Conservation (phyloP, 331 rosid genomes). For the Dryas integrifolia region DNA sequence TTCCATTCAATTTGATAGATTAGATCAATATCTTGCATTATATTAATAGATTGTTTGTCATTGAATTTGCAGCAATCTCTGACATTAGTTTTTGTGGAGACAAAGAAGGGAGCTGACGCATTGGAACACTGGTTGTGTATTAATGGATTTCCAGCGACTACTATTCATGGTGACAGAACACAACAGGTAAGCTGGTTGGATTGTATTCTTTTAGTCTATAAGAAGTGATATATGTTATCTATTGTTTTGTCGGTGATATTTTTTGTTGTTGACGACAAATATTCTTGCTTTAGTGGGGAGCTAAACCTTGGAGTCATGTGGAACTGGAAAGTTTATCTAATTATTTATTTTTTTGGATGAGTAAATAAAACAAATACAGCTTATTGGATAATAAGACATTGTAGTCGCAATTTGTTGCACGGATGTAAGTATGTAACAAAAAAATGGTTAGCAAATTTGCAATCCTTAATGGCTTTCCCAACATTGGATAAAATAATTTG, state of each 20-base stretch:
- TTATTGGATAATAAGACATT: background rate
- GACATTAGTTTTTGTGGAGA: conserved; percentile 94
- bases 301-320: background rate
- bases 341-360: background rate
- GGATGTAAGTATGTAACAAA: background rate
- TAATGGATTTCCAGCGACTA: conserved; percentile 87
- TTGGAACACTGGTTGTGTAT: conserved; percentile 79
- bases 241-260: background rate
- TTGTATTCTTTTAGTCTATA: background rate
- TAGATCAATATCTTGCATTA: background rate
- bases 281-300: background rate
- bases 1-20: background rate
- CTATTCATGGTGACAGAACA: conserved; percentile 89
- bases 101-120: conserved; percentile 96
- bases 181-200: conserved; percentile 62
- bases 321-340: background rate
- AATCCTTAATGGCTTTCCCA: background rate
- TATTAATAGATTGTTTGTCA: conserved; percentile 12
- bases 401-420: background rate
- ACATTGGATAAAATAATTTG: background rate
- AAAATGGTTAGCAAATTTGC: background rate
- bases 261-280: background rate
- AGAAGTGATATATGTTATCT: background rate
- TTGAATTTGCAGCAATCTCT: conserved; percentile 65
- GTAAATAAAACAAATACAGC: background rate